Evolutionary conservation across 1,284 basidiomycete species (phyloP).

Genomic region (Pterulicium gracile): DNA sequence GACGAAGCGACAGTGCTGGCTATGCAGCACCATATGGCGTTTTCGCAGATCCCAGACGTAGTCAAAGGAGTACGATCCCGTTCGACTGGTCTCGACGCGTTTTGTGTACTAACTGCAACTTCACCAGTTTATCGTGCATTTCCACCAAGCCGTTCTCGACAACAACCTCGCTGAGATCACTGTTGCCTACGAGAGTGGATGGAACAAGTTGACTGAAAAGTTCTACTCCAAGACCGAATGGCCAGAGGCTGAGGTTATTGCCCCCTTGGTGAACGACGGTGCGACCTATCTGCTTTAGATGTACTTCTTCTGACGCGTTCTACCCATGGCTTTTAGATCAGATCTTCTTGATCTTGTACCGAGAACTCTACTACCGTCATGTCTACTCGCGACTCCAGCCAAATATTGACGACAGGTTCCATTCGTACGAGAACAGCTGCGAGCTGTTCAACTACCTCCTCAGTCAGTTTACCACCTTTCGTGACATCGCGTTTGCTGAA

Average conservation of each 20-base stretch:
- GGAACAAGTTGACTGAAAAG: conserved; percentile 95
- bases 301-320: no score
- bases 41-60: conserved; percentile 69
- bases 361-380: conserved; percentile 90
- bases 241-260: conserved; percentile 95
- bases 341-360: conserved; percentile 93
- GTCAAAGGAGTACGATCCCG: conserved; percentile 61
- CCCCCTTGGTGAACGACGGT: conserved; percentile 90
- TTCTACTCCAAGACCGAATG: conserved; percentile 92
- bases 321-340: conserved; percentile 56
- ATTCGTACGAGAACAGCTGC: conserved; percentile 69
- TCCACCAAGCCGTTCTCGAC: conserved; percentile 79
- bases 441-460: conserved; percentile 69
- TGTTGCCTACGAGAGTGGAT: conserved; percentile 88
- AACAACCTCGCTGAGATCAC: conserved; percentile 87
- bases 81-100: no score
- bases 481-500: not conserved
- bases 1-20: conserved; percentile 68
- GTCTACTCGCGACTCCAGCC: conserved; percentile 94
- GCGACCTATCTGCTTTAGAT: conserved; percentile 17
- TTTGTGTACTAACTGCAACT: conserved; percentile 2
- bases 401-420: conserved; percentile 95
- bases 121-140: conserved; percentile 82
- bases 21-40: conserved; percentile 69
- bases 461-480: conserved; percentile 31